Conservation (phyloP, 2,329 filamentous ascomycete genomes). For the Pseudocercospora vitis region DNA sequence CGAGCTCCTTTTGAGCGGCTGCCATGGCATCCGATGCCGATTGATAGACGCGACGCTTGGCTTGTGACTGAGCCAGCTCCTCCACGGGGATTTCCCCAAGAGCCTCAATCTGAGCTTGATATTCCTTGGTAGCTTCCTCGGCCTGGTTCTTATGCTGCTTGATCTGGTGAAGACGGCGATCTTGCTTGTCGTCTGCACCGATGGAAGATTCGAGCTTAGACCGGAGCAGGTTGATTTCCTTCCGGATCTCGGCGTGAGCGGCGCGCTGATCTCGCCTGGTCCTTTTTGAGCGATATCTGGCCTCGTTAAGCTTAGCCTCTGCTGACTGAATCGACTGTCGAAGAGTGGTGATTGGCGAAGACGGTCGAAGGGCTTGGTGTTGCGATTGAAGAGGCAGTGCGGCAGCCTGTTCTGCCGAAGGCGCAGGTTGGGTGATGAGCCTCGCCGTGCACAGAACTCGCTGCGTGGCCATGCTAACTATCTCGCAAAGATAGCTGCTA, state of each 20-base stretch:
- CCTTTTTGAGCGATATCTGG: constrained; percentile 67
- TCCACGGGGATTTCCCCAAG: constrained; percentile 65
- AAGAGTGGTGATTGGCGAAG: constrained; percentile 74
- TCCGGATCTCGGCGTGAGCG: constrained; percentile 65
- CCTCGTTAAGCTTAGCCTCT: constrained; percentile 68
- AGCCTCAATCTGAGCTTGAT: constrained; percentile 62
- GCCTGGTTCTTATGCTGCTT: constrained; percentile 71
- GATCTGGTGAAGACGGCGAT: constrained; percentile 73
- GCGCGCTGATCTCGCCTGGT: constrained; percentile 73
- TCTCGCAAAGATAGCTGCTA: constrained; percentile 77
- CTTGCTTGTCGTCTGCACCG: constrained; percentile 72
- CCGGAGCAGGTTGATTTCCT: constrained; percentile 70
- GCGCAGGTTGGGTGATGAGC: constrained; percentile 64
- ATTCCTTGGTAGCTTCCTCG: constrained; percentile 59
- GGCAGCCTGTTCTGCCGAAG: constrained; percentile 58
- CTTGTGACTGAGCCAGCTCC: constrained; percentile 58
- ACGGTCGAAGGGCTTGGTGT: constrained; percentile 66
- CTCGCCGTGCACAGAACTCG: constrained; percentile 69
- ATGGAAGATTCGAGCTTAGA: constrained; percentile 65
- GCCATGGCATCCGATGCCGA: constrained; percentile 54
- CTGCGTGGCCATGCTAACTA: constrained; percentile 67
- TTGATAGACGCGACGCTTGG: constrained; percentile 59
- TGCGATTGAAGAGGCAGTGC: constrained; percentile 55
- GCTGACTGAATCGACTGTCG: constrained; percentile 73
- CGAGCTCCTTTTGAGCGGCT: constrained; percentile 56